Conservation (phyloP, 108 stramenopile species). For the Seminavis robusta region DNA sequence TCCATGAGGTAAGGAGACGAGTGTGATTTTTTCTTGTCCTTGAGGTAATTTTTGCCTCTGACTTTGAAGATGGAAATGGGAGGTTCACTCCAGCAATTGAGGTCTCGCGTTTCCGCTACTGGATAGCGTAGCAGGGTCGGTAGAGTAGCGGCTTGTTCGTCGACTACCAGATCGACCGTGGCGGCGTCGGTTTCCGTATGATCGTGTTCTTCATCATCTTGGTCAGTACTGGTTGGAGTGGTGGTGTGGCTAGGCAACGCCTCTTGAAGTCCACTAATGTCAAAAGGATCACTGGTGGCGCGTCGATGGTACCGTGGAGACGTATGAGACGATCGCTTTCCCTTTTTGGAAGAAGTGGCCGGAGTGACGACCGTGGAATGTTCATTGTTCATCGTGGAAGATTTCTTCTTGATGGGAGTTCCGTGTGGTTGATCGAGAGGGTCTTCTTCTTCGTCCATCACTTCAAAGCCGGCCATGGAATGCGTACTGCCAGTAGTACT, state of each 20-base stretch:
- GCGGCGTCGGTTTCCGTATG: not conserved
- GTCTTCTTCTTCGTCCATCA: too few species aligned
- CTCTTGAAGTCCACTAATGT: slow-evolving; percentile 12
- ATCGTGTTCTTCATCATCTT: slow-evolving; percentile 11
- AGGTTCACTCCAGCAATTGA: slow-evolving; percentile 80
- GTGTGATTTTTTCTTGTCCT: slow-evolving; percentile 63
- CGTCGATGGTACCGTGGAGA: too few species aligned
- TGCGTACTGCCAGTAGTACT: too few species aligned
- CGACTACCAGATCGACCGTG: not conserved
- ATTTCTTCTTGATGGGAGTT: too few species aligned
- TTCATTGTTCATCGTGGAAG: too few species aligned
- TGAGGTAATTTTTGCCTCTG: slow-evolving; percentile 68
- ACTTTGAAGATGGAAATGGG: slow-evolving; percentile 57
- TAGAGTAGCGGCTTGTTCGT: slow-evolving; percentile 1
- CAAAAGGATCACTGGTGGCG: slow-evolving; percentile 45
- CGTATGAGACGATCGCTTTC: too few species aligned
- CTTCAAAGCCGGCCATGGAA: too few species aligned
- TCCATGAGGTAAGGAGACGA: slow-evolving; percentile 55
- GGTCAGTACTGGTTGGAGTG: not conserved
- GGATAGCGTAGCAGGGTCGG: slow-evolving; percentile 44
- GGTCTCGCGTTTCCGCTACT: slow-evolving; percentile 34
- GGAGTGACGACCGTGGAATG: too few species aligned
- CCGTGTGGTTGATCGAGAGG: too few species aligned
- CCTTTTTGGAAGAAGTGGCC: too few species aligned
- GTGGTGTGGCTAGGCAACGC: not conserved